phyloP scores from a whole-genome alignment of 306 rosid species.

The Begonia fuchsioides region DNA sequence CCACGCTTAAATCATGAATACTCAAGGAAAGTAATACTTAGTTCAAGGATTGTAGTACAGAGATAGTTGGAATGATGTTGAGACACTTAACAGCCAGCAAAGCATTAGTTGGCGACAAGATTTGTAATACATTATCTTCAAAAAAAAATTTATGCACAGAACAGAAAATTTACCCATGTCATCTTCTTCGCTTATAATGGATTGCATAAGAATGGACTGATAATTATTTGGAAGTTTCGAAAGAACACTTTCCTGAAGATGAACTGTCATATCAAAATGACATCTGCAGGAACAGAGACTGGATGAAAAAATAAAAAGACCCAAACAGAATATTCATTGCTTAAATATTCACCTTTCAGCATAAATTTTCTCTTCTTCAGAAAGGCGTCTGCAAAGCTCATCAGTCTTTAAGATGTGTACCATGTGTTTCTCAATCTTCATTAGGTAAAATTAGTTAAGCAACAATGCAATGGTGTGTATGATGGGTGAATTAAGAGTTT shows the following conservation, averaged over 20 bases:
- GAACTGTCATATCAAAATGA: slow-evolving; percentile 45
- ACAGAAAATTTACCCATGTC: slow-evolving; percentile 63
- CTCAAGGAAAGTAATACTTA: too few relatives aligned
- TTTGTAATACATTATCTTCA: neutral
- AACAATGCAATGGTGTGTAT: neutral
- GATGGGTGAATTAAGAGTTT: neutral
- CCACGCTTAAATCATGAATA: too few relatives aligned
- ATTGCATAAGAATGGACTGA: slow-evolving; percentile 51
- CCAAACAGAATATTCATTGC: neutral
- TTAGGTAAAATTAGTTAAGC: slow-evolving; percentile 1
- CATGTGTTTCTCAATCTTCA: slow-evolving; percentile 75
- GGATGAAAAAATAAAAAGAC: slow-evolving; percentile 1
- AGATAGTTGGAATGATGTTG: neutral
- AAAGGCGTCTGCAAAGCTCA: slow-evolving; percentile 53
- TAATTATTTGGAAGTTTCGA: slow-evolving; percentile 66
- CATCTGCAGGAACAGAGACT: slow-evolving; percentile 38
- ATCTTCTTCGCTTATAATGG: slow-evolving; percentile 64
- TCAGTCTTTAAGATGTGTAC: slow-evolving; percentile 47
- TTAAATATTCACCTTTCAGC: slow-evolving; percentile 29
- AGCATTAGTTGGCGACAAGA: neutral
- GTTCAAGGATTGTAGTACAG: neutral
- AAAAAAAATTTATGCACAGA: neutral
- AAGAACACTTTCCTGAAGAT: slow-evolving; percentile 58
- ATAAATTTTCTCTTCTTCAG: slow-evolving; percentile 52
- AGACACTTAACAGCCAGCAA: neutral